Base-by-base conservation (phyloP, 225 moss, liverwort and hornwort genomes). In the Lunularia cruciata region DNA sequence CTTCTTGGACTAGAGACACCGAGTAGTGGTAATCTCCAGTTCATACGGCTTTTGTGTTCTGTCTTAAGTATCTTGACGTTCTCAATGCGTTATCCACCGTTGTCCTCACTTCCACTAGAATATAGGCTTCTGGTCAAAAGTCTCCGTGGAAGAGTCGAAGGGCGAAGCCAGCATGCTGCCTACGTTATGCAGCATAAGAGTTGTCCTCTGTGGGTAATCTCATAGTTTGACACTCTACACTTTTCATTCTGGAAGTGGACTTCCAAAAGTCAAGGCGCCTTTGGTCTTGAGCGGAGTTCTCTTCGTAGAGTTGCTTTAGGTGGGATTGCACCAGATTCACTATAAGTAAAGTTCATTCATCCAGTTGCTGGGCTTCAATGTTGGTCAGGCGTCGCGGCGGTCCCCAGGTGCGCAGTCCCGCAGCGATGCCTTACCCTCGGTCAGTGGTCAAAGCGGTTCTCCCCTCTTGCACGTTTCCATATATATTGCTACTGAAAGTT, bases 381-480 rank as follows among this genome's bases (percentile, higher is more conserved):
- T 78, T 77, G 77, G 82, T 83, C 78, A 83, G 82, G 82, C 72
- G 75, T 78, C 82, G 68, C 75, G 78, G 82, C 82, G 75, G 68
- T 83, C 82, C 82, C 78, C 82, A 65, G 82, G 75, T 78, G 82
- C 78, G 72, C 74, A 82, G 81, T 77, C 81, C 74, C 81, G 74
- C 81, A 77, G 77, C 78, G 82, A 83, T 69, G 72, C 82, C 72
- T 83, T 83, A 78, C 82, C 82, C 78, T 83, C 82, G 82, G 82
- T 83, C 82, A 83, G 82, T 83, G 68, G 81, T 77, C 52, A 77
- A 67, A 71, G 74, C 61, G 22, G 81, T 78, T 72, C 65, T 69
- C 68, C 74, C 75, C 52, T 58, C 77, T 73, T 73, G 73, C 51
- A 74, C 74, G 61, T 68, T 78, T 68, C 70, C 56, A 47, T 42